Evolutionary conservation across 169 alveolate species (phyloP), one percentile per base, ranked within the genome.

Genomic region (Plasmodium berghei): DNA sequence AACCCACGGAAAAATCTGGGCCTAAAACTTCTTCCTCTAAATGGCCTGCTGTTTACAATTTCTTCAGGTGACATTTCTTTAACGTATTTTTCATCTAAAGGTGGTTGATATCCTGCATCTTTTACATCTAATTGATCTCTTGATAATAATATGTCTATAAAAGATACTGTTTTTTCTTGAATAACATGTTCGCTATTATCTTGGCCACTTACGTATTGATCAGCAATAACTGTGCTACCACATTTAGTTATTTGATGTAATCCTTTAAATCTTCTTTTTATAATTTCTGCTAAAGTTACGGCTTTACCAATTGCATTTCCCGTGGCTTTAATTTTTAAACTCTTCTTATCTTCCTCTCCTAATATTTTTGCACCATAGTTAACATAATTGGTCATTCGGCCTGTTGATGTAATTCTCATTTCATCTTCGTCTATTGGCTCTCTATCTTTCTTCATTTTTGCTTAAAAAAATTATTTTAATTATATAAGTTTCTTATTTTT

Each of bases 221-320:
- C 96, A 16, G 94, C 87, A 49, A 94, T 89, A 14, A 90, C 91
- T 1, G 94, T 80, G 42, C 95, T 88, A 3, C 94, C 93, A 70
- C 95, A 93, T 52, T 54, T 92, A 40, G 96, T 95, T 55, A 91
- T 85, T 74, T 95, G 97, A 71, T 96, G 97, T 66, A 97, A 94
- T 14, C 98, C 98, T 87, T 87, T 88, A 80, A 93, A 92, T 63
- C 95, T 73, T 61, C 97, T 89, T 92, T 95, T 96, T 56, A 96
- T 77, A 9, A 95, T 93, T 86, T 97, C 98, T 14, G 97, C 96
- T 58, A 97, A 74, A 5, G 96, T 89, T 2, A 96, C 95, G 34
- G 96, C 97, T 86, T 93, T 96, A 63, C 93, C 91, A 80, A 96
- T 95, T 24, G 98, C 98, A 26, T 93, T 93, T 14, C 99, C 99